Percentiles rank a stretch among this genome's conserved stretches.
phyloP scores from a whole-genome alignment of 169 alveolate species.

The Cryptosporidium parvum region DNA sequence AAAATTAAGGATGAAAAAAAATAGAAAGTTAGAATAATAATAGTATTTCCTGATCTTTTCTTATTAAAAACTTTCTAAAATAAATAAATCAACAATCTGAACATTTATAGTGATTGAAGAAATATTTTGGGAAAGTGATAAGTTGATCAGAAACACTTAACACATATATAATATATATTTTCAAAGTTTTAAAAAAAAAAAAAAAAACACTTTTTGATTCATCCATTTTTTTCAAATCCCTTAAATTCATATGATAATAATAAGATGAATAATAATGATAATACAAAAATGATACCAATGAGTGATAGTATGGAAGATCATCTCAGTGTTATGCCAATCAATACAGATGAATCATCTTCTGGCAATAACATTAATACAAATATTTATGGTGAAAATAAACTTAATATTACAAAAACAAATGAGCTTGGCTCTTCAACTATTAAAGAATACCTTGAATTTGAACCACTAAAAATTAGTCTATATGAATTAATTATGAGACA shows the following conservation, averaged over 20 bases:
- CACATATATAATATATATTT: not conserved
- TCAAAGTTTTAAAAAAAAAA: not conserved
- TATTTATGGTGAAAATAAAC: not conserved
- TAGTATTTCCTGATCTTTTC: too few relatives aligned
- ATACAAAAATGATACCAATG: not conserved
- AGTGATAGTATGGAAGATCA: not conserved
- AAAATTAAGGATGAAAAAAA: too few relatives aligned
- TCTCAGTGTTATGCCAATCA: not conserved
- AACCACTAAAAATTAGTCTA: conserved; percentile 63
- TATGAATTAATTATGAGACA: conserved; percentile 68
- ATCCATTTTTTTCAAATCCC: not conserved
- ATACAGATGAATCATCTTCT: not conserved
- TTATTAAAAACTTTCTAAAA: too few relatives aligned
- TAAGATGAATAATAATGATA: not conserved
- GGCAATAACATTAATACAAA: conserved; percentile 2
- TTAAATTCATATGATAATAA: not conserved
- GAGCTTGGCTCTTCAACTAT: conserved; percentile 51
- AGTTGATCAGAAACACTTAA: not conserved
- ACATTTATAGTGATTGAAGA: too few relatives aligned
- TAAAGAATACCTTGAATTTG: conserved; percentile 46
- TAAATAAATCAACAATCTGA: not conserved
- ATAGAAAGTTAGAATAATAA: not conserved
- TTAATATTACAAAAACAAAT: conserved; percentile 5
- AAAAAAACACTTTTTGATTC: too few relatives aligned
- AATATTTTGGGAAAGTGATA: too few relatives aligned